phyloP scores from a whole-genome alignment of 352 stramenopile species.

The Phytopythium kandeliae region DNA sequence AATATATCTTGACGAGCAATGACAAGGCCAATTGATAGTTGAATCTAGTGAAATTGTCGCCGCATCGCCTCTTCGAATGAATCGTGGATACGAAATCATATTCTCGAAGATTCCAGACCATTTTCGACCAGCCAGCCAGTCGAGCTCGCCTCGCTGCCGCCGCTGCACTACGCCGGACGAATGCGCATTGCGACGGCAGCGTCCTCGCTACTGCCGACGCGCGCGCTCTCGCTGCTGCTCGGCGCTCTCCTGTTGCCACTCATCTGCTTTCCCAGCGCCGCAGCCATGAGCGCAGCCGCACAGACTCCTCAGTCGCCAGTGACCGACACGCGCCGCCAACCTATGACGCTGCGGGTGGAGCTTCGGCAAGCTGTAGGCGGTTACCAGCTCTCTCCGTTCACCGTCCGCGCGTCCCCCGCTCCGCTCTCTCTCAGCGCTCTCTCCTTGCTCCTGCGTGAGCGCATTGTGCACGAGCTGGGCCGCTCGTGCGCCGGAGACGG shows the following conservation, averaged over 20 bases:
- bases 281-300: not conserved
- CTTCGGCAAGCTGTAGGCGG: slow-evolving; percentile 22
- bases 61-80: too few relatives aligned
- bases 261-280: not conserved
- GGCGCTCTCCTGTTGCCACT: not conserved
- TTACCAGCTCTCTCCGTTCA: slow-evolving; percentile 18
- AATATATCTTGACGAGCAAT: too few relatives aligned
- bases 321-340: not conserved
- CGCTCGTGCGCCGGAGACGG: not conserved
- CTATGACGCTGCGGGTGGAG: slow-evolving; percentile 27
- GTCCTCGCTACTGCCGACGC: too few relatives aligned
- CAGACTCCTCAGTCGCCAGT: not conserved
- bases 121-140: too few relatives aligned
- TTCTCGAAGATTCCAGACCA: too few relatives aligned
- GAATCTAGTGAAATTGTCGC: too few relatives aligned
- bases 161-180: too few relatives aligned
- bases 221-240: too few relatives aligned
- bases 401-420: slow-evolving; percentile 10
- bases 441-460: slow-evolving; percentile 13
- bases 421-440: slow-evolving; percentile 20
- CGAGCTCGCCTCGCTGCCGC: too few relatives aligned
- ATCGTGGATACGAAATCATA: too few relatives aligned
- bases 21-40: too few relatives aligned
- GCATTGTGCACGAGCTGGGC: slow-evolving; percentile 11
- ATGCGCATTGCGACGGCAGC: too few relatives aligned